Conservation (phyloP, 75 land plant species). For the Pinus taeda region DNA sequence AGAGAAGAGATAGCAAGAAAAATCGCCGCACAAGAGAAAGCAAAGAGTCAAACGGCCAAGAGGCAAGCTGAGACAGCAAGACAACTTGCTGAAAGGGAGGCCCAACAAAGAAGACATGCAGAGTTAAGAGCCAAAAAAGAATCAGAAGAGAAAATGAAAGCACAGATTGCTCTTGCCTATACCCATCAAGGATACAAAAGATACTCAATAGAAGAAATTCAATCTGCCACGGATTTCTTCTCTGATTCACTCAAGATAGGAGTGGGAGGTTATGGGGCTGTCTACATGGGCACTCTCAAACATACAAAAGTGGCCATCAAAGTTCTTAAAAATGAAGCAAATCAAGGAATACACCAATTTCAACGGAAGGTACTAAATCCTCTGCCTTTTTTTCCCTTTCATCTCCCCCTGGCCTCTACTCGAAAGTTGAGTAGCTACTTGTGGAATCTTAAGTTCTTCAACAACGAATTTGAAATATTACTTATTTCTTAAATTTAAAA, state of each 20-base stretch:
- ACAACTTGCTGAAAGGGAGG: conserved; percentile 52
- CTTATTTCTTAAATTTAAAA: neutral
- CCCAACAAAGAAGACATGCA: conserved; percentile 37
- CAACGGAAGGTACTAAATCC: conserved; percentile 41
- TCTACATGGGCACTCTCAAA: conserved; percentile 32
- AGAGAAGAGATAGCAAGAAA: conserved; percentile 49
- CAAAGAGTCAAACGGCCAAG: conserved; percentile 44
- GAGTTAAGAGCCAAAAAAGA: conserved; percentile 51
- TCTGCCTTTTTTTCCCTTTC: neutral
- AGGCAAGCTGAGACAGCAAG: conserved; percentile 50
- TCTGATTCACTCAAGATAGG: too few species aligned
- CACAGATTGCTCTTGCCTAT: conserved; percentile 27
- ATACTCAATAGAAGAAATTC: conserved; percentile 20
- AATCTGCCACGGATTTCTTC: too few species aligned
- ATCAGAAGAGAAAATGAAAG: conserved; percentile 46
- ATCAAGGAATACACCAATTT: conserved; percentile 60
- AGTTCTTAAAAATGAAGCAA: conserved; percentile 56
- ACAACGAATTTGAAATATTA: neutral
- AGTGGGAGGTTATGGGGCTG: too few species aligned
- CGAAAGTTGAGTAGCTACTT: neutral
- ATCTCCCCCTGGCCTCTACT: neutral
- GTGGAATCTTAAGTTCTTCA: neutral
- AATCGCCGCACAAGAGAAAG: conserved; percentile 46
- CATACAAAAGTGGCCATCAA: conserved; percentile 68
- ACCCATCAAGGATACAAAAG: conserved; percentile 42